Base-by-base conservation (phyloP, 202 grass and related monocot species). In the Musa balbisiana region DNA sequence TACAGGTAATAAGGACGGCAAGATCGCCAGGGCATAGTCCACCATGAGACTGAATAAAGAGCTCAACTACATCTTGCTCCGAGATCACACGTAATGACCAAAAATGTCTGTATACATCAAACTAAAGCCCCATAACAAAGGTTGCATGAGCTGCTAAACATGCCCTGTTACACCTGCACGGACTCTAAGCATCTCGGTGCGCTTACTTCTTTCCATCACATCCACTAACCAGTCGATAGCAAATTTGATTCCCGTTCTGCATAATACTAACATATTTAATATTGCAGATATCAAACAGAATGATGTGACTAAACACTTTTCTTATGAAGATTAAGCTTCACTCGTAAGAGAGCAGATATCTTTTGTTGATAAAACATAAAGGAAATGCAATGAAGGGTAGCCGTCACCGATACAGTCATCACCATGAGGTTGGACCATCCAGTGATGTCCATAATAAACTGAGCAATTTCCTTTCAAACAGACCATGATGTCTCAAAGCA, bases 171-270 rank as follows among this genome's bases (percentile, higher is more conserved):
- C 82, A 73, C 85, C 82, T 62, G 69, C 82, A 52, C 89, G 87
- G 13, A 78, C 51, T 76, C 85, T 94, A 69, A 99, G 80, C 54
- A 73, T 78, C 52, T 99, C 89, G 0, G 89, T 88, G 79, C 89
- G 89, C 73, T 93, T 90, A 76, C 89, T 95, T 83, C 84, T 92
- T 54, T 80, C 91, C 91, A 92, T 99, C 76, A 83, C 82, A 53
- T 92, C 85, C 77, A 94, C 89, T 75, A 99, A 86, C 91, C 91
- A 95, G 77, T 99, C 85, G 25, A 99, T 87, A 55, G 87, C 87
- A 82, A 72, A 80, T 88, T 90, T 90, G 67, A 99, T 94, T 53
- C 91, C 95, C 17, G 63, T 90, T 80, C 95, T 99, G 91, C 58
- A 62, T 64, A 79, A 54, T 77, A 83, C 51, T 21, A 67, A 69